These are phyloP conservation scores for Colletotrichum siamense DNA, from an alignment of 2,329 filamentous ascomycete genomes.

Conservation along the genomic window DNA sequence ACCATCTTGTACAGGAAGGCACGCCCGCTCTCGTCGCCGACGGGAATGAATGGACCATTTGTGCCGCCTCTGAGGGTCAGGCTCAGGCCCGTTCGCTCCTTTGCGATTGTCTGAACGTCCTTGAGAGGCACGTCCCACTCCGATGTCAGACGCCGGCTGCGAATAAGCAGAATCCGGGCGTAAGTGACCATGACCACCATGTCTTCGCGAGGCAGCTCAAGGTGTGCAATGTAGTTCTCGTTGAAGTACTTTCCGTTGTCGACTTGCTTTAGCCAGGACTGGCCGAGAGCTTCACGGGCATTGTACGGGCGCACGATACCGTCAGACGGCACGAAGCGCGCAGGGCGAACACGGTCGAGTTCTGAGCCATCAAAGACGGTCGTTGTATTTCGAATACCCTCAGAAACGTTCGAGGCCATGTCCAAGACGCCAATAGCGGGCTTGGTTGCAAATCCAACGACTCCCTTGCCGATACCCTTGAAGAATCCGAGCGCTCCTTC, in stretches of 20 bases:
- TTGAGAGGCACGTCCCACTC: conserved; percentile 98
- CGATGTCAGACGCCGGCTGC: conserved; percentile 81
- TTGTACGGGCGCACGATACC: conserved; percentile 95
- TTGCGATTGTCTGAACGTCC: conserved; percentile 95
- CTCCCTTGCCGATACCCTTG: conserved; percentile 95
- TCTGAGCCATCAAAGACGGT: conserved; percentile 97
- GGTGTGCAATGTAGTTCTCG: conserved; percentile 94
- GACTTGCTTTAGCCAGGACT: conserved; percentile 98
- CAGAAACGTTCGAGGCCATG: conserved; percentile 94
- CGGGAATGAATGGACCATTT: conserved; percentile 93
- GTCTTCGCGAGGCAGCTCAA: conserved; percentile 88
- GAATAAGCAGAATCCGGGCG: conserved; percentile 85
- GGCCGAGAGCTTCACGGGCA: conserved; percentile 91
- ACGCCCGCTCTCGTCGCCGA: conserved; percentile 81
- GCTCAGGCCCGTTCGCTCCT: conserved; percentile 93
- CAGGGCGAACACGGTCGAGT: conserved; percentile 91
- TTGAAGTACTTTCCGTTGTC: conserved; percentile 98
- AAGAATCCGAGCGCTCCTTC: conserved; percentile 95
- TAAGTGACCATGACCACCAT: conserved; percentile 91
- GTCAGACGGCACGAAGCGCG: conserved; percentile 89
- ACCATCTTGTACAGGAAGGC: conserved; percentile 71
- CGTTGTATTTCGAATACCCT: conserved; percentile 97
- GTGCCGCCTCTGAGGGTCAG: conserved; percentile 87
- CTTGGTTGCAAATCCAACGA: conserved; percentile 94
- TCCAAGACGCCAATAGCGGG: conserved; percentile 96